A percentile compares a stretch with the other conserved stretches of the same genome.
Conservation (phyloP, 1,284 basidiomycete genomes). For the Volvariella surrecta region DNA sequence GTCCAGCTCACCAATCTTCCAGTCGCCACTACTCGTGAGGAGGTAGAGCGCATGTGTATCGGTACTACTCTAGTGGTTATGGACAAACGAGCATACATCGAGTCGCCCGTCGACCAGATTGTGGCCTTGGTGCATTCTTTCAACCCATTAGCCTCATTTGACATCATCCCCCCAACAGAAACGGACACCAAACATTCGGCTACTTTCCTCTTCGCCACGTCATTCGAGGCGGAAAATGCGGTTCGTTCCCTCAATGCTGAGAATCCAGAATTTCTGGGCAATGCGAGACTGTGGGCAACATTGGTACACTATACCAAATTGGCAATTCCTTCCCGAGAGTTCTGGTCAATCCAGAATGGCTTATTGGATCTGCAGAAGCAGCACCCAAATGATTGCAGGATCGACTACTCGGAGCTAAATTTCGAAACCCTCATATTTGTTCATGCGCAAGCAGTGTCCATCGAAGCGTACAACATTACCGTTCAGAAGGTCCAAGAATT, state of each 20-base stretch:
- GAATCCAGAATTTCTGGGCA: constrained; percentile 23
- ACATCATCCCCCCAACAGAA: constrained; percentile 19
- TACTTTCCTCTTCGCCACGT: constrained; percentile 26
- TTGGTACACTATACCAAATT: constrained; percentile 19
- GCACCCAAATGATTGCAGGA: neutral
- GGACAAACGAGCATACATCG: constrained; percentile 23
- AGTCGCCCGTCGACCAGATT: constrained; percentile 21
- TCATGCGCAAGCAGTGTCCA: constrained; percentile 14
- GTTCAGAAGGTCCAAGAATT: constrained; percentile 27
- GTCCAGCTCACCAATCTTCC: constrained; percentile 30
- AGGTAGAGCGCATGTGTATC: constrained; percentile 21
- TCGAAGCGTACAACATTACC: constrained; percentile 22
- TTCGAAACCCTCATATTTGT: neutral
- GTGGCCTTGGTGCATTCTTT: constrained; percentile 19
- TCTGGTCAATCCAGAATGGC: constrained; percentile 12
- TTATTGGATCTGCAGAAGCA: constrained; percentile 13
- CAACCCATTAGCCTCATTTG: constrained; percentile 24
- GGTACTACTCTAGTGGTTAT: constrained; percentile 19
- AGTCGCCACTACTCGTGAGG: constrained; percentile 17
- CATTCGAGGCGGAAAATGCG: constrained; percentile 17
- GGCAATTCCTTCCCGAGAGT: constrained; percentile 8
- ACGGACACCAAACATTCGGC: constrained; percentile 20
- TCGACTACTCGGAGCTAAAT: neutral
- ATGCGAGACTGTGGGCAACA: constrained; percentile 21
- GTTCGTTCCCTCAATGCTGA: constrained; percentile 18